A percentile compares a stretch with the other conserved stretches of the same genome.
Conservation (phyloP, 2,329 filamentous ascomycete genomes). For the Orbilia oligospora region DNA sequence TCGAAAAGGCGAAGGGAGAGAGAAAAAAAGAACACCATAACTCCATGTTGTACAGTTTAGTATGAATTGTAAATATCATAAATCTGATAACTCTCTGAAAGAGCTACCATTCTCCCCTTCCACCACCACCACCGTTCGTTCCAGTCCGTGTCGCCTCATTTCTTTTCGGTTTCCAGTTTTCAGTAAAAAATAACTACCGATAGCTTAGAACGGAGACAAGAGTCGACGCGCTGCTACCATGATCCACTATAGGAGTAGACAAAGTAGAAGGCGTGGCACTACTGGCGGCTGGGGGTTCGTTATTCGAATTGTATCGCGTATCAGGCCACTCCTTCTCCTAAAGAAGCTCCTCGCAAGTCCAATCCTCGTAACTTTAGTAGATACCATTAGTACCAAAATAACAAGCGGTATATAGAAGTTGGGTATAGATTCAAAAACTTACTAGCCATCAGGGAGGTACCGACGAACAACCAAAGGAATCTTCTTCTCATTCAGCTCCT, state of each 20-base stretch:
- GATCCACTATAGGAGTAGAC: background rate
- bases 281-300: background rate
- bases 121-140: background rate
- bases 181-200: background rate
- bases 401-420: background rate
- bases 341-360: slow-evolving; percentile 92
- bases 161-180: background rate
- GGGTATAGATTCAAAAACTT: slow-evolving; percentile 68
- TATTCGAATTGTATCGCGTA: background rate
- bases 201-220: background rate
- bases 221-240: background rate
- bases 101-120: background rate
- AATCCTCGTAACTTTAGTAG: slow-evolving; percentile 90
- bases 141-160: background rate
- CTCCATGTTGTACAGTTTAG: slow-evolving; percentile 38
- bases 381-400: slow-evolving; percentile 3
- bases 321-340: slow-evolving; percentile 58
- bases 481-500: slow-evolving; percentile 98
- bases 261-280: background rate
- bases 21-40: slow-evolving; percentile 21
- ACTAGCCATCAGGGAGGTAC: slow-evolving; percentile 97
- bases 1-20: too few relatives aligned
- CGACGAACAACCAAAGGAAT: slow-evolving; percentile 94
- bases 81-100: background rate
- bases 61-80: slow-evolving; percentile 1